Base-by-base conservation (phyloP, 805 yeast species). In the Saccharomycopsis babjevae region DNA sequence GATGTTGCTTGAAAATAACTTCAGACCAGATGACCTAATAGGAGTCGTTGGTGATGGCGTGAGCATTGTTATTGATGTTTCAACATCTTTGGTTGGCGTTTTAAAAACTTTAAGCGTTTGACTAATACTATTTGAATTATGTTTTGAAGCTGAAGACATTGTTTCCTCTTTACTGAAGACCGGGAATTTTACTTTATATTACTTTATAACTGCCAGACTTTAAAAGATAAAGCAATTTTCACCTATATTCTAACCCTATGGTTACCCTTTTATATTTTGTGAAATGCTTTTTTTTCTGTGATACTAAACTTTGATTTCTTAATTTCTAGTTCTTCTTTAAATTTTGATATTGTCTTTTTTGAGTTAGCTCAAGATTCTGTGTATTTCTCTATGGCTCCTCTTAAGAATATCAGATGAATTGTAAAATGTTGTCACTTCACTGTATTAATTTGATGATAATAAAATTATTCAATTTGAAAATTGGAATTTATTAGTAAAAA, bases 31-130 rank as follows among this genome's bases (percentile, higher is more conserved):
- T 7, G 52, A 46, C 22, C 52, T 46, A 22, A 46, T 58, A 6
- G 65, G 65, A 7, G 63, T 58, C 3, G 46, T 39, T 30, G 65
- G 59, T 1, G 61, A 58, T 28, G 65, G 65, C 8, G 65, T 62
- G 1, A 62, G 57, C 34, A 61, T 42, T n/a, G 57, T 58, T 36
- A 39, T 38, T 39, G 46, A 22, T 22, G 36, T 30, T 57, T 57
- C 30, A 20, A 25, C 39, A 7, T 42, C 52, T 46, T 46, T 46
- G 1, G 32, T 46, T 46, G 52, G 52, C 13, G 52, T 46, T 46
- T 46, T 46, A 25, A 25, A 28, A 20, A 46, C 25, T 46, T 32
- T 32, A 22, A 46, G 28, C 16, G 32, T 10, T 22, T 46, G 13
- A 1, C 16, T 10, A 22, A 46, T 7, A 20, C 3, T 46, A 22